phyloP scores from a whole-genome alignment of 78 protist genomes.

The Parvularia atlantis region DNA sequence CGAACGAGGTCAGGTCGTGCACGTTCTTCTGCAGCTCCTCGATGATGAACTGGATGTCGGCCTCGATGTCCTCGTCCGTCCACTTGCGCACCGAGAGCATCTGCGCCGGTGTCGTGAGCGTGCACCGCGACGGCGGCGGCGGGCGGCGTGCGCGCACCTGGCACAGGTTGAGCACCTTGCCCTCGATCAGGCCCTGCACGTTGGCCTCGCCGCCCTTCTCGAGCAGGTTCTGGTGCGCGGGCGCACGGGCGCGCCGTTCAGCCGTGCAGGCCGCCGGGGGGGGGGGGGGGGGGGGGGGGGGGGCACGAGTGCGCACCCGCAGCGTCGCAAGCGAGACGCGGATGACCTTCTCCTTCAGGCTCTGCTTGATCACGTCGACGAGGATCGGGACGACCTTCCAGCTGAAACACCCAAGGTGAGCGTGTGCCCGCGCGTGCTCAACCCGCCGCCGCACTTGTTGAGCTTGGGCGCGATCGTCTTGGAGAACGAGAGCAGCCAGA shows the following conservation, averaged over 20 bases:
- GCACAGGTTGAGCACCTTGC: conserved; percentile 27
- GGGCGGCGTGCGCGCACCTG: conserved; percentile 28
- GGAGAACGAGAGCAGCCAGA: conserved; percentile 67
- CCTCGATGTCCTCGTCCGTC: conserved; percentile 71
- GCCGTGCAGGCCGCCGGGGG: too few relatives aligned
- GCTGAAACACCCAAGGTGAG: neutral
- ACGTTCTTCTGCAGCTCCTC: conserved; percentile 29
- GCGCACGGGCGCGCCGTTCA: too few relatives aligned
- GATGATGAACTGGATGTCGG: conserved; percentile 23
- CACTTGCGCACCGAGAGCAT: conserved; percentile 34
- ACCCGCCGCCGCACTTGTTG: conserved; percentile 3
- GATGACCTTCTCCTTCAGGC: conserved; percentile 49
- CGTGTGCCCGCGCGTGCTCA: too few relatives aligned
- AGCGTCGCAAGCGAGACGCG: conserved; percentile 51
- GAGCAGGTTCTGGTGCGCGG: too few relatives aligned
- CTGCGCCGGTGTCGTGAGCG: conserved; percentile 15
- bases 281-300: neutral
- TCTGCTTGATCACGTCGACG: conserved; percentile 17
- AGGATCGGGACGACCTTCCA: conserved; percentile 35
- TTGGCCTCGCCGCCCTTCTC: neutral
- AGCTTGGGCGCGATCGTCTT: conserved; percentile 12
- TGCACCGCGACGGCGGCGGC: conserved; percentile 52
- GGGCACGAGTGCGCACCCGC: conserved; percentile 12
- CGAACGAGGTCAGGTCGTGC: conserved; percentile 40
- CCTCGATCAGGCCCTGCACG: neutral